These are phyloP conservation scores for Durusdinium trenchii DNA, from an alignment of 73 alveolate genomes.

Conservation along the genomic window DNA sequence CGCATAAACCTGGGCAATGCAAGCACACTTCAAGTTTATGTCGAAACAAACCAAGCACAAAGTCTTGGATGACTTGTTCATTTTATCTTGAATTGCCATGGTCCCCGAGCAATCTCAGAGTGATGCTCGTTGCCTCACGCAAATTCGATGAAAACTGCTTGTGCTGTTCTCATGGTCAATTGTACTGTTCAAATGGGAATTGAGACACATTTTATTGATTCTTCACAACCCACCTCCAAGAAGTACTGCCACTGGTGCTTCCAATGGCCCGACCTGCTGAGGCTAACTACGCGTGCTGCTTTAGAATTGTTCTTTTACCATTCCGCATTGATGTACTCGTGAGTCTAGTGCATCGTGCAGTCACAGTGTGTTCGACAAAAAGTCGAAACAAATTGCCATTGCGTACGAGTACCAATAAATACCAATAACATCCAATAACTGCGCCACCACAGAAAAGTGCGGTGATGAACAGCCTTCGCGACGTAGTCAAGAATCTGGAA, in stretches of 20 bases:
- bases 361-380: too few species aligned
- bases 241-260: conserved; percentile 19
- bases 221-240: not conserved
- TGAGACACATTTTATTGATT: not conserved
- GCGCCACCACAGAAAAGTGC: not conserved
- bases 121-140: conserved; percentile 20
- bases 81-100: too few species aligned
- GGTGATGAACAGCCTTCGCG: conserved; percentile 40
- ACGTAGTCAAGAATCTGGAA: conserved; percentile 52
- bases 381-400: too few species aligned
- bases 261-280: conserved; percentile 45
- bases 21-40: too few species aligned
- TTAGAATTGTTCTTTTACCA: not conserved
- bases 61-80: too few species aligned
- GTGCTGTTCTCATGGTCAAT: too few species aligned
- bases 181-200: too few species aligned
- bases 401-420: too few species aligned
- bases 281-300: not conserved
- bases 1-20: conserved; percentile 42
- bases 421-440: too few species aligned
- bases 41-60: too few species aligned
- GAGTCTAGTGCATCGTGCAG: too few species aligned
- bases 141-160: not conserved
- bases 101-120: conserved; percentile 45
- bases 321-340: too few species aligned